Evolutionary conservation across 2,329 filamentous ascomycete genomes (phyloP).

Genomic region (Gaeumannomyces sp.): DNA sequence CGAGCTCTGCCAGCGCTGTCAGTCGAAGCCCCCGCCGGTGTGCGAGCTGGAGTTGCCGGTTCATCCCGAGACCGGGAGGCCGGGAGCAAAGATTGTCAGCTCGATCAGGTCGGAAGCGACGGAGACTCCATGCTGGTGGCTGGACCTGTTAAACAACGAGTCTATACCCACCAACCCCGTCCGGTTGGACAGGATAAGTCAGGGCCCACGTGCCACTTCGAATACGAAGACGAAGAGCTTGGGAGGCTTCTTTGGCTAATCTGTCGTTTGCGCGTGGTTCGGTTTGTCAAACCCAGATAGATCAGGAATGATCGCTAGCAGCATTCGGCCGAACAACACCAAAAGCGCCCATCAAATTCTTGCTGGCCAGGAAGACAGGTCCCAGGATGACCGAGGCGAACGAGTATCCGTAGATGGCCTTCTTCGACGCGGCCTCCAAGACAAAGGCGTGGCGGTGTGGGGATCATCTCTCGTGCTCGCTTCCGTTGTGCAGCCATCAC

Average conservation of each 20-base stretch:
- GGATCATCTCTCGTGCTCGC: background rate
- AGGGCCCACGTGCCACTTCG: background rate
- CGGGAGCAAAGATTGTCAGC: too few relatives aligned
- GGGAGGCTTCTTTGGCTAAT: background rate
- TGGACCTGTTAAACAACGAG: background rate
- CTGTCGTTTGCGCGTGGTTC: too few relatives aligned
- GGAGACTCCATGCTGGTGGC: too few relatives aligned
- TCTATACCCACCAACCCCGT: too few relatives aligned
- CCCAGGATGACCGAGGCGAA: background rate
- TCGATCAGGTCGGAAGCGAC: too few relatives aligned
- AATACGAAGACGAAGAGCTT: background rate
- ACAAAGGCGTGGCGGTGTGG: background rate
- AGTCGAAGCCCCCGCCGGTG: too few relatives aligned
- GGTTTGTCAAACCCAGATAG: background rate
- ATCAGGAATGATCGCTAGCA: background rate
- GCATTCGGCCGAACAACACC: background rate
- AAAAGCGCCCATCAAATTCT: background rate
- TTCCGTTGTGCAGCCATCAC: background rate
- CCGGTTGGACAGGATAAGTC: too few relatives aligned
- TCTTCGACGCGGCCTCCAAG: background rate
- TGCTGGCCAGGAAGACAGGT: background rate
- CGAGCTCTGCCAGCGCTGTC: too few relatives aligned
- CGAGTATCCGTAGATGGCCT: too few relatives aligned
- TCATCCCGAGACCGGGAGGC: too few relatives aligned
- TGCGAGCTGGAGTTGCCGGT: too few relatives aligned